Evolutionary conservation across 2,329 filamentous ascomycete species (phyloP), one percentile per base, ranked within the genome.

Genomic region (Exophiala oligosperma): DNA sequence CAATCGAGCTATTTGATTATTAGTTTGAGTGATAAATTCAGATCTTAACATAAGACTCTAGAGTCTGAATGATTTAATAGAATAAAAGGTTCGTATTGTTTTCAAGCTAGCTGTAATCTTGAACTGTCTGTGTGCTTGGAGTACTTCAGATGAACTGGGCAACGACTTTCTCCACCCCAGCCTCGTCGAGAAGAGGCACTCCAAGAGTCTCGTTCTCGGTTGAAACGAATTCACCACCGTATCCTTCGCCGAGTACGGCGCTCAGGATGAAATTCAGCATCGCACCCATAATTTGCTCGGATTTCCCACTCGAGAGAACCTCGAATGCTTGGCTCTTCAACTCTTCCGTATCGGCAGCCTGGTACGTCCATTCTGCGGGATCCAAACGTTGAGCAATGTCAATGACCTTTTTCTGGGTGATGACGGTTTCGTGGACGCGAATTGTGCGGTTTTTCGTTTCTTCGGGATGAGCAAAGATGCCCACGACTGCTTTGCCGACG

Each of bases 391-490:
- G 17, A 21, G 64, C 72, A 21, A 70, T 57, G 0, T 62, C 68
- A 1, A 74, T 48, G 0, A 78, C 50, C 40, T 71, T 50, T 9
- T 74, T 74, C 67, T 83, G 81, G 0, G 78, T 76, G 11, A 76
- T 68, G 4, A 73, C 69, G 5, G 74, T 68, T 17, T 78, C 75
- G 2, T 78, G 67, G 17, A 82, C 69, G 57, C 73, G 76, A 1
- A 85, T 73, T 2, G 66, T 56, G 2, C 76, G 72, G 66, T 86
- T 84, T 68, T 76, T 77, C 12, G 83, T 84, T 66, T 81, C 76
- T 1, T 80, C 75, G 0, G 74, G 76, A 53, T 83, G 73, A 8
- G 64, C 54, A 1, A 85, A 68, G 1, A 83, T 70, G 0, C 76
- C 77, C 0, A 77, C 76, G 0, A 85, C 73, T 1, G 76, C 78